These are phyloP conservation scores for Grosmannia penicillata DNA, from an alignment of 2,329 filamentous ascomycete species.

Conservation along the genomic window DNA sequence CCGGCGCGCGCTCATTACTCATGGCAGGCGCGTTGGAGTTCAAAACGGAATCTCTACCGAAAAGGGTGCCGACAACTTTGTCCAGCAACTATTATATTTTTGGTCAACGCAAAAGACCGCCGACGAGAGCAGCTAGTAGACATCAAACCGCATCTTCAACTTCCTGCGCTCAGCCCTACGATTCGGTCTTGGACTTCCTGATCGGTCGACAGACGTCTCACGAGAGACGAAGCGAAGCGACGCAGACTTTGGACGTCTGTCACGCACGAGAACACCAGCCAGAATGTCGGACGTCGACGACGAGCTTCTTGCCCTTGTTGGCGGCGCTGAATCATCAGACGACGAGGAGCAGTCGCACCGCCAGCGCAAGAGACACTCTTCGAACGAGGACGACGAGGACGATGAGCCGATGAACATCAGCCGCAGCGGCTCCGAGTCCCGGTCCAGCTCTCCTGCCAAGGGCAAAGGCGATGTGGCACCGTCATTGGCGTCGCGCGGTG, in stretches of 20 bases:
- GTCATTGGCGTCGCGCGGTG: slow-evolving; percentile 22
- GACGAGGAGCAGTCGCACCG: slow-evolving; percentile 38
- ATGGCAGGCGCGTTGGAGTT: no score
- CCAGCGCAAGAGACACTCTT: slow-evolving; percentile 61
- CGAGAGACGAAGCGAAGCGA: not conserved
- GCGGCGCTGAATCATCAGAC: slow-evolving; percentile 51
- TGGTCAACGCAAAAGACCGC: no score
- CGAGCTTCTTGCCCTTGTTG: slow-evolving; percentile 84
- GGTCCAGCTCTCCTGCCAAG: slow-evolving; percentile 24
- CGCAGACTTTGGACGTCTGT: no score
- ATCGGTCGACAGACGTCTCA: no score
- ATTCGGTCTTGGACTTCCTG: no score
- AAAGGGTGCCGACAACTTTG: no score
- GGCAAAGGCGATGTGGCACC: slow-evolving; percentile 17
- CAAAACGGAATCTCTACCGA: no score
- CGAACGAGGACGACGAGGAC: slow-evolving; percentile 44
- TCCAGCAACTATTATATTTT: no score
- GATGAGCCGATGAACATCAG: slow-evolving; percentile 36
- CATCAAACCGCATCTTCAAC: no score
- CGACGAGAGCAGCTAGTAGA: no score
- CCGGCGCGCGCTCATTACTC: not conserved
- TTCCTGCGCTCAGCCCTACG: no score
- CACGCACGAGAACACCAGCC: not conserved
- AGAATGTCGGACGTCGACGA: slow-evolving; percentile 83
- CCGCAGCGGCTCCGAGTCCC: slow-evolving; percentile 30